Percentiles rank a stretch among this genome's conserved stretches.
These are phyloP conservation scores for Pachyrhizus erosus DNA, from an alignment of 306 rosid genomes.

Conservation along the genomic window DNA sequence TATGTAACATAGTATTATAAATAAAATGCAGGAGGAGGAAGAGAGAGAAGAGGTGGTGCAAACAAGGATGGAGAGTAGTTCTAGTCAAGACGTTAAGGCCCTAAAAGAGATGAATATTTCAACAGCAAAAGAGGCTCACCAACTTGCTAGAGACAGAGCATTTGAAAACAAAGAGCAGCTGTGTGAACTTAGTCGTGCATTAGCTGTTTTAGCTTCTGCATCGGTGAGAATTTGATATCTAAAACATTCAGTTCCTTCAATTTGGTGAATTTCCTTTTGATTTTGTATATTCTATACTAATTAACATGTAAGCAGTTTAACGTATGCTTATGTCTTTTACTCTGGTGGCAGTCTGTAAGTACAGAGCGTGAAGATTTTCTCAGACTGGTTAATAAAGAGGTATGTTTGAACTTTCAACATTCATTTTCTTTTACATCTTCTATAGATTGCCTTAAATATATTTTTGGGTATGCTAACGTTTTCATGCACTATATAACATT, in stretches of 20 bases:
- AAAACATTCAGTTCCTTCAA: constrained; percentile 24
- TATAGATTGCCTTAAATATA: neutral
- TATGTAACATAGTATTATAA: constrained; percentile 8
- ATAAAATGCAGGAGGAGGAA: constrained; percentile 76
- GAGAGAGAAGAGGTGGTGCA: constrained; percentile 75
- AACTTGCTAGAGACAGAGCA: constrained; percentile 71
- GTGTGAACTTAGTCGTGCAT: constrained; percentile 90
- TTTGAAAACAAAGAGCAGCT: constrained; percentile 86
- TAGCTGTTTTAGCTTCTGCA: constrained; percentile 96
- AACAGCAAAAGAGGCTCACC: constrained; percentile 75
- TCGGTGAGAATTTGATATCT: constrained; percentile 72
- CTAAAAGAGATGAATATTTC: constrained; percentile 80
- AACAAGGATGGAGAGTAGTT: constrained; percentile 63
- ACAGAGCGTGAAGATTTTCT: constrained; percentile 95
- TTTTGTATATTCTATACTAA: neutral
- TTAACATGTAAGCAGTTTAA: neutral
- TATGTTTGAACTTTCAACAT: constrained; percentile 43
- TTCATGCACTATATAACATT: neutral
- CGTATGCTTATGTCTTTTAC: constrained; percentile 15
- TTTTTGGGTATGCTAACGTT: constrained; percentile 4
- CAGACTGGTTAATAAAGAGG: constrained; percentile 94
- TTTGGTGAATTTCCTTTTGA: constrained; percentile 18
- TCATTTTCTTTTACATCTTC: constrained; percentile 34
- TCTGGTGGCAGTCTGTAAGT: constrained; percentile 82
- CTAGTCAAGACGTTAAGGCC: constrained; percentile 70